phyloP scores from a whole-genome alignment of 1,284 basidiomycete species.

The Malassezia sympodialis region DNA sequence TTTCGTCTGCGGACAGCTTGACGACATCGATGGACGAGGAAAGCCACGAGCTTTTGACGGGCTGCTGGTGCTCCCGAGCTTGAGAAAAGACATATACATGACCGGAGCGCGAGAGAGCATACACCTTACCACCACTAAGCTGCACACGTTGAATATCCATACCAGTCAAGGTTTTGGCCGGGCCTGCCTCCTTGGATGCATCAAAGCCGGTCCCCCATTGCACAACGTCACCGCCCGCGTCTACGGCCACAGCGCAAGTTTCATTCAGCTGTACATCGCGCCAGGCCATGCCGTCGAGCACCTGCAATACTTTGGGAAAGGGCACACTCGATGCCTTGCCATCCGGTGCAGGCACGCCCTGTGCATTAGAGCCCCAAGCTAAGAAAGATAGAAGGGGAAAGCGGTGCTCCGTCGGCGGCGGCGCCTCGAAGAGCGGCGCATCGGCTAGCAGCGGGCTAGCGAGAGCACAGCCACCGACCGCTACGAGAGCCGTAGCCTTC shows the following conservation, averaged over 20 bases:
- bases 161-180: constrained; percentile 36
- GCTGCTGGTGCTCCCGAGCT: constrained; percentile 21
- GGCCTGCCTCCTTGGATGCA: constrained; percentile 19
- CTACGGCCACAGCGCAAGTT: constrained; percentile 42
- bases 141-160: constrained; percentile 41
- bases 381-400: constrained; percentile 4
- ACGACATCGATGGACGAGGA: constrained; percentile 1
- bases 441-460: background rate
- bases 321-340: background rate
- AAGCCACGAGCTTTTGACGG: constrained; percentile 26
- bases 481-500: background rate
- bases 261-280: constrained; percentile 39
- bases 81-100: constrained; percentile 41
- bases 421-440: background rate
- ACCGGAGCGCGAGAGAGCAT: constrained; percentile 35
- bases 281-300: constrained; percentile 40
- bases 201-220: constrained; percentile 48
- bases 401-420: constrained; percentile 7
- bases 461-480: background rate
- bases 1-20: constrained; percentile 24
- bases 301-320: constrained; percentile 23
- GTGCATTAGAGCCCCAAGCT: constrained; percentile 11
- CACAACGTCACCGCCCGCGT: constrained; percentile 58
- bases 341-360: background rate
- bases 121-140: constrained; percentile 38